These are phyloP conservation scores for Usnea hakonensis DNA, from an alignment of 495 filamentous ascomycete genomes.

Conservation along the genomic window DNA sequence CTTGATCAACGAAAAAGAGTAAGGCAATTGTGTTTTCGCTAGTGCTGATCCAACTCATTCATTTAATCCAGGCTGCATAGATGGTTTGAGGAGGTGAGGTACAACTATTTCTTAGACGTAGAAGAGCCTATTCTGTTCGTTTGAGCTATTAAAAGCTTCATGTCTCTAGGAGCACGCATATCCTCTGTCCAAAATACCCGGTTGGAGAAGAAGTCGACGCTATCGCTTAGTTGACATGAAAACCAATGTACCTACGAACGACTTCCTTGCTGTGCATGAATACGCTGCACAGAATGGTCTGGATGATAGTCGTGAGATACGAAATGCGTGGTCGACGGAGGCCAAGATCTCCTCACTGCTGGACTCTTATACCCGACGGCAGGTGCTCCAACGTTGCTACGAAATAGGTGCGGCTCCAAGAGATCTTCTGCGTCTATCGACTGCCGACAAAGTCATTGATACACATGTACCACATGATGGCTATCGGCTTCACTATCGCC, in stretches of 20 bases:
- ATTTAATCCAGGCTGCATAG: not conserved
- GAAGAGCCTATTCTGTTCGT: not conserved
- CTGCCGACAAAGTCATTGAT: not conserved
- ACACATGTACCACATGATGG: not conserved
- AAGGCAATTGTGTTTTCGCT: not conserved
- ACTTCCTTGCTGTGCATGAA: not conserved
- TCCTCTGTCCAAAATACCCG: not conserved
- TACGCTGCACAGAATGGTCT: not conserved
- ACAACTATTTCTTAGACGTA: not conserved
- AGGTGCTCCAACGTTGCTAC: not conserved
- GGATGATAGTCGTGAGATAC: not conserved
- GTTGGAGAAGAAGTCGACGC: not conserved
- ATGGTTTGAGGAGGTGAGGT: not conserved
- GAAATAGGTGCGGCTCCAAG: not conserved
- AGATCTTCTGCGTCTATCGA: not conserved
- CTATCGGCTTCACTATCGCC: not conserved
- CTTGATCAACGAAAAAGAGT: not conserved
- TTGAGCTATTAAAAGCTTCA: not conserved
- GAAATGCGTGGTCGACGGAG: not conserved
- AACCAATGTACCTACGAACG: not conserved
- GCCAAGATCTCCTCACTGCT: not conserved
- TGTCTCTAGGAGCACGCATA: not conserved
- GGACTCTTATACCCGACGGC: not conserved
- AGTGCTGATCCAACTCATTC: not conserved
- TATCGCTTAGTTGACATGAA: not conserved